Percentiles rank a stretch among this genome's conserved stretches.
Evolutionary conservation across 2,329 filamentous ascomycete species (phyloP).

Genomic region (Clarireedia paspali): DNA sequence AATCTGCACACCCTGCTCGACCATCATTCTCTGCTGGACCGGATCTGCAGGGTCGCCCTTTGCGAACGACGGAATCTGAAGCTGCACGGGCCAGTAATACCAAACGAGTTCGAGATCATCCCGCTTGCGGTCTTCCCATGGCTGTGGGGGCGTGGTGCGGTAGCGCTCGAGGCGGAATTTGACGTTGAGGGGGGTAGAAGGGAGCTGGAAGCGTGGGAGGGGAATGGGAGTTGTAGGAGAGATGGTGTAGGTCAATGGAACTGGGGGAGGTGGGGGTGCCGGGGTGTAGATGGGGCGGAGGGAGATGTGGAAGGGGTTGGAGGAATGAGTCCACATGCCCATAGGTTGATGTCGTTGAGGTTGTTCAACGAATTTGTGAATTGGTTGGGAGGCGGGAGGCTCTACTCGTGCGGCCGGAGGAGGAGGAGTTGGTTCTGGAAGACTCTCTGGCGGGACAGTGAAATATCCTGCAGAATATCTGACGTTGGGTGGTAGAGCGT

Average conservation of each 20-base stretch:
- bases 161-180: slow-evolving; percentile 4
- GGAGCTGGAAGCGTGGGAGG: not conserved
- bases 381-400: too few relatives aligned
- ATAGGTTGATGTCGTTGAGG: too few relatives aligned
- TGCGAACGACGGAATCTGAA: not conserved
- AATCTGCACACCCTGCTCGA: not conserved
- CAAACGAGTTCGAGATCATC: not conserved
- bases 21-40: not conserved
- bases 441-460: not conserved
- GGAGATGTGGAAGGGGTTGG: too few relatives aligned
- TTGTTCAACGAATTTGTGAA: too few relatives aligned
- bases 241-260: not conserved
- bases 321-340: too few relatives aligned
- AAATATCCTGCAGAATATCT: not conserved
- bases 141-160: not conserved
- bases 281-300: too few relatives aligned
- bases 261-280: too few relatives aligned
- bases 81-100: slow-evolving; percentile 3
- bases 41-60: not conserved
- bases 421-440: not conserved
- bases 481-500: not conserved
- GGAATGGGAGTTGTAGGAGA: not conserved
- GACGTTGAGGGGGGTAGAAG: not conserved
- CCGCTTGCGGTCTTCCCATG: not conserved
- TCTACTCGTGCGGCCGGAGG: not conserved